These are phyloP conservation scores for Telopea speciosissima DNA, from an alignment of 177 flowering plant genomes.

Conservation along the genomic window DNA sequence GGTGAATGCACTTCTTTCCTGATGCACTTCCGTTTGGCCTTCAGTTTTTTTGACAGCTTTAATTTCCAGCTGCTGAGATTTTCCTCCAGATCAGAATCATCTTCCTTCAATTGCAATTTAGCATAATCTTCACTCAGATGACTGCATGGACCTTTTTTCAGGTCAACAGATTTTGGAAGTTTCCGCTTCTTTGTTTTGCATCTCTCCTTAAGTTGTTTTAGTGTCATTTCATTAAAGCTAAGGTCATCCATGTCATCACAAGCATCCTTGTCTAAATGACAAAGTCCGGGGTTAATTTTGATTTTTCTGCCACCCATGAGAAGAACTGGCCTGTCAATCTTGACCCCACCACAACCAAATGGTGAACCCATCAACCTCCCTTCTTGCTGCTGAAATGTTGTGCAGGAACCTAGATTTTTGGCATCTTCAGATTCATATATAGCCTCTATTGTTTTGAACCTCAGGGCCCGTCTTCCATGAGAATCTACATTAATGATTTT, in stretches of 20 bases:
- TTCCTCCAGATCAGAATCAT: conserved; percentile 40
- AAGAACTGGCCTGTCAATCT: conserved; percentile 14
- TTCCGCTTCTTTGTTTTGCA: conserved; percentile 47
- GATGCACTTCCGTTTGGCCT: conserved; percentile 23
- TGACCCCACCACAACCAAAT: conserved; percentile 9
- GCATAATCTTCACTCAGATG: conserved; percentile 13
- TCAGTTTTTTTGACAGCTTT: conserved; percentile 29
- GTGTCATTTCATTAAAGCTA: conserved; percentile 30
- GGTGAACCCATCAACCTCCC: background rate
- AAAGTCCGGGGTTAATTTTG: conserved; percentile 17
- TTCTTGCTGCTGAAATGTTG: conserved; percentile 14
- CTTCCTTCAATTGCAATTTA: conserved; percentile 12
- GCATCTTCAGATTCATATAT: conserved; percentile 26
- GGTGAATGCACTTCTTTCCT: conserved; percentile 10
- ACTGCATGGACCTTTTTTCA: background rate
- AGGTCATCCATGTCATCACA: conserved; percentile 27
- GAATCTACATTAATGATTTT: conserved; percentile 30
- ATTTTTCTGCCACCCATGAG: conserved; percentile 12
- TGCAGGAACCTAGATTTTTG: conserved; percentile 1
- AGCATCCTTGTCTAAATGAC: conserved; percentile 7
- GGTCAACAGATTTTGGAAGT: conserved; percentile 11
- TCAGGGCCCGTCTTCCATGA: conserved; percentile 32
- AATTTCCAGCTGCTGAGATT: conserved; percentile 43
- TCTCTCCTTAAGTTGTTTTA: conserved; percentile 41
- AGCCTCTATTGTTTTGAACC: conserved; percentile 31